Conservation (phyloP, 352 stramenopile species). For the Globisporangium cederbergense region DNA sequence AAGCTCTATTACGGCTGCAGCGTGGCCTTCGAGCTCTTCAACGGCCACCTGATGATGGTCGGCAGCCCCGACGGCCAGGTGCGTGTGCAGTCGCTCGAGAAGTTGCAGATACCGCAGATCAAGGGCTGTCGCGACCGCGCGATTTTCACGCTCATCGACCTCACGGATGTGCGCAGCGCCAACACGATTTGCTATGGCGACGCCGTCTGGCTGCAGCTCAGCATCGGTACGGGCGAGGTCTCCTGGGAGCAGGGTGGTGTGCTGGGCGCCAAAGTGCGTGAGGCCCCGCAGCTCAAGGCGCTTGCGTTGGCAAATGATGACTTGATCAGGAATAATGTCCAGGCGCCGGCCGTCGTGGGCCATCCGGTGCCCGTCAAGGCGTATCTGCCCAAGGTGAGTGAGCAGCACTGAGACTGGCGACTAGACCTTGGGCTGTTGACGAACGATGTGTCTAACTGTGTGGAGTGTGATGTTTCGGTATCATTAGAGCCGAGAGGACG, state of each 20-base stretch:
- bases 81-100: constrained; percentile 58
- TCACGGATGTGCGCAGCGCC: constrained; percentile 60
- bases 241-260: constrained; percentile 76
- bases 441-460: background rate
- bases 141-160: constrained; percentile 70
- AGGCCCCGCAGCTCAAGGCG: constrained; percentile 66
- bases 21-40: constrained; percentile 70
- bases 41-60: constrained; percentile 73
- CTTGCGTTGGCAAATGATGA: constrained; percentile 46
- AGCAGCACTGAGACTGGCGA: background rate
- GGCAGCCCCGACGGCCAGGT: constrained; percentile 56
- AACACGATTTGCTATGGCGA: constrained; percentile 73
- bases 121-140: constrained; percentile 50
- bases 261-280: constrained; percentile 67
- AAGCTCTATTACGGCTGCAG: constrained; percentile 67
- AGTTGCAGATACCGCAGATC: constrained; percentile 42
- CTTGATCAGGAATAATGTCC: constrained; percentile 45
- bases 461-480: background rate
- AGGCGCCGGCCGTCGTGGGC: constrained; percentile 45
- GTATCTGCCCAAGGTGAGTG: constrained; percentile 64
- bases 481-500: constrained; percentile 54
- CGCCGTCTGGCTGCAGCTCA: constrained; percentile 74
- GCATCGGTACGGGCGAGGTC: constrained; percentile 53
- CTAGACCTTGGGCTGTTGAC: background rate
- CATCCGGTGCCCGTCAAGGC: constrained; percentile 57